A percentile compares a stretch with the other conserved stretches of the same genome.
Conservation (phyloP, 2,329 filamentous ascomycete genomes). For the Fusarium sp. region DNA sequence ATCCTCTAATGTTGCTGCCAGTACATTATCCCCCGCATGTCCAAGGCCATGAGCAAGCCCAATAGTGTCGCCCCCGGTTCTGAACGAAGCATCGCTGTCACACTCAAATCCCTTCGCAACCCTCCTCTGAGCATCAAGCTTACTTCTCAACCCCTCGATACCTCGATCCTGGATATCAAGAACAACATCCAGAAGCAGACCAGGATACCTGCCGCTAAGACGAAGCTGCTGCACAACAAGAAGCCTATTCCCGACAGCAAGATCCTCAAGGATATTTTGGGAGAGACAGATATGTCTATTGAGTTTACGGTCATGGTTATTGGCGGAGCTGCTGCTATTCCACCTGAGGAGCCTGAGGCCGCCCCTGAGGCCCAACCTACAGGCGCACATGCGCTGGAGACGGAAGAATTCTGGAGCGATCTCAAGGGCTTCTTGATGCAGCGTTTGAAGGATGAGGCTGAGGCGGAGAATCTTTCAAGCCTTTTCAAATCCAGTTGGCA, state of each 20-base stretch:
- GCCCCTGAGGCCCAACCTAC: conserved; percentile 42
- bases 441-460: conserved; percentile 76
- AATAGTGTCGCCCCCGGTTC: conserved; percentile 62
- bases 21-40: conserved; percentile 79
- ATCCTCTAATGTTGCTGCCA: conserved; percentile 48
- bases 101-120: conserved; percentile 81
- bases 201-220: conserved; percentile 76
- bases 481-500: conserved; percentile 81
- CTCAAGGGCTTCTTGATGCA: conserved; percentile 83
- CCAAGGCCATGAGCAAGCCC: conserved; percentile 64
- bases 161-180: conserved; percentile 84
- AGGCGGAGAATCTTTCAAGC: conserved; percentile 71
- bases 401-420: conserved; percentile 87
- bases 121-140: conserved; percentile 76
- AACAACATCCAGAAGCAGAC: conserved; percentile 72
- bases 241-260: conserved; percentile 85
- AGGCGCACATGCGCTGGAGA: conserved; percentile 72
- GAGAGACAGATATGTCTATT: conserved; percentile 61
- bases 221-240: conserved; percentile 87
- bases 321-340: conserved; percentile 68
- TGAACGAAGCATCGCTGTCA: conserved; percentile 66
- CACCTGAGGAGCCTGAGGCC: conserved; percentile 55
- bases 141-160: conserved; percentile 70
- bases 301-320: conserved; percentile 92
- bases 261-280: conserved; percentile 77